A percentile compares a stretch with the other conserved stretches of the same genome.
Conservation (phyloP, 2,329 filamentous ascomycete genomes). For the Elsinoe australis region DNA sequence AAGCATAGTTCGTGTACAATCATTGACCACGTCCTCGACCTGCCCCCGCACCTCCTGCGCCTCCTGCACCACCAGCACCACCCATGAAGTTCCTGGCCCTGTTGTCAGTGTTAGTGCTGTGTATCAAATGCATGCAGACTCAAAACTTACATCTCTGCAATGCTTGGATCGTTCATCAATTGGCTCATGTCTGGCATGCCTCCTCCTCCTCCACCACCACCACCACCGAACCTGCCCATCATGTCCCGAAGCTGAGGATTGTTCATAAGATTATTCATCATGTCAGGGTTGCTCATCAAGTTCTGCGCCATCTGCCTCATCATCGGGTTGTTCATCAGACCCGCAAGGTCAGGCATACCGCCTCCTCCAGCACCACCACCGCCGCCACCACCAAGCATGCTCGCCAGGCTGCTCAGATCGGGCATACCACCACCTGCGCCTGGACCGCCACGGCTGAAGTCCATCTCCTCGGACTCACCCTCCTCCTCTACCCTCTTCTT, state of each 20-base stretch:
- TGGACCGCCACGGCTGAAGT: constrained; percentile 27
- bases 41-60: constrained; percentile 24
- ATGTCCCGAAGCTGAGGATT: constrained; percentile 84
- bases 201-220: constrained; percentile 39
- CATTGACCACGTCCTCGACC: constrained; percentile 19
- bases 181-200: constrained; percentile 82
- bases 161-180: constrained; percentile 85
- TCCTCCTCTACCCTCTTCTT: constrained; percentile 80
- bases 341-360: constrained; percentile 79
- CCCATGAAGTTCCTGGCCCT: constrained; percentile 65
- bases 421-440: constrained; percentile 37
- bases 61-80: constrained; percentile 40
- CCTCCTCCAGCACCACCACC: constrained; percentile 56
- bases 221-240: constrained; percentile 65
- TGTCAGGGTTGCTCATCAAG: constrained; percentile 91
- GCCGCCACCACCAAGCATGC: constrained; percentile 47
- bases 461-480: constrained; percentile 37
- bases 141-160: constrained; percentile 82
- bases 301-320: constrained; percentile 95
- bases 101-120: constrained; percentile 21
- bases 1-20: too few relatives aligned
- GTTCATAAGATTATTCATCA: constrained; percentile 86
- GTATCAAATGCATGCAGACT: too few relatives aligned
- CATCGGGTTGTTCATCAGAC: constrained; percentile 97
- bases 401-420: constrained; percentile 35